These are phyloP conservation scores for Ustilago bromivora DNA, from an alignment of 1,284 basidiomycete genomes.

Conservation along the genomic window DNA sequence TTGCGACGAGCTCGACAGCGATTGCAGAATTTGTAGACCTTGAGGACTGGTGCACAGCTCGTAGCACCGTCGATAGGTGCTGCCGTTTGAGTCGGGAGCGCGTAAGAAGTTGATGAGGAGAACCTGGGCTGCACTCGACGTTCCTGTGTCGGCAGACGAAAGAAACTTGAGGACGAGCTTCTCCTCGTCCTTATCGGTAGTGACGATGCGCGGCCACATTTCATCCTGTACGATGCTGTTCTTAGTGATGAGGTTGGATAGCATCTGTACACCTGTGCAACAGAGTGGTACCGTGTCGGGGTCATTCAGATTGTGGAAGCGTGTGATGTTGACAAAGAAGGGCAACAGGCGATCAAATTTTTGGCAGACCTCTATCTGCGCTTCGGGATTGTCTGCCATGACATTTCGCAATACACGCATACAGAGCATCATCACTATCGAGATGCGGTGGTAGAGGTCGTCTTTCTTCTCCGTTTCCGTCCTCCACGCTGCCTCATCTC, in stretches of 20 bases:
- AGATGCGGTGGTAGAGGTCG: constrained; percentile 18
- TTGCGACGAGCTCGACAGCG: constrained; percentile 33
- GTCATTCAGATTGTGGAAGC: constrained; percentile 40
- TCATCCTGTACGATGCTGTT: constrained; percentile 28
- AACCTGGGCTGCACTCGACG: constrained; percentile 41
- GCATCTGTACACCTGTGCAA: constrained; percentile 42
- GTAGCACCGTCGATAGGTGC: constrained; percentile 15
- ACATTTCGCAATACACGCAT: constrained; percentile 29
- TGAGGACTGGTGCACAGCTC: constrained; percentile 25
- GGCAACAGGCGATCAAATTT: constrained; percentile 21
- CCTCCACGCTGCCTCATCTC: background rate
- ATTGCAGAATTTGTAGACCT: constrained; percentile 24
- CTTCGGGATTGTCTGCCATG: constrained; percentile 29
- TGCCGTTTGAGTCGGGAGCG: background rate
- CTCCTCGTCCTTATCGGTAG: constrained; percentile 11
- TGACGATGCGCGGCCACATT: constrained; percentile 38
- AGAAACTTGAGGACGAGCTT: constrained; percentile 36
- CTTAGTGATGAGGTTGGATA: constrained; percentile 46
- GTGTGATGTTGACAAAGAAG: constrained; percentile 31
- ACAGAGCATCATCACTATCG: constrained; percentile 14
- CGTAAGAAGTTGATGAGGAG: constrained; percentile 46
- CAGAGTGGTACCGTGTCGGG: constrained; percentile 26
- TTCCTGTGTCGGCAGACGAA: constrained; percentile 38
- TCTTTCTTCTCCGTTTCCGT: background rate
- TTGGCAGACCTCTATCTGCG: constrained; percentile 17